Evolutionary conservation across 768 basidiomycete species (phyloP).

Genomic region (Cyathus striatus): DNA sequence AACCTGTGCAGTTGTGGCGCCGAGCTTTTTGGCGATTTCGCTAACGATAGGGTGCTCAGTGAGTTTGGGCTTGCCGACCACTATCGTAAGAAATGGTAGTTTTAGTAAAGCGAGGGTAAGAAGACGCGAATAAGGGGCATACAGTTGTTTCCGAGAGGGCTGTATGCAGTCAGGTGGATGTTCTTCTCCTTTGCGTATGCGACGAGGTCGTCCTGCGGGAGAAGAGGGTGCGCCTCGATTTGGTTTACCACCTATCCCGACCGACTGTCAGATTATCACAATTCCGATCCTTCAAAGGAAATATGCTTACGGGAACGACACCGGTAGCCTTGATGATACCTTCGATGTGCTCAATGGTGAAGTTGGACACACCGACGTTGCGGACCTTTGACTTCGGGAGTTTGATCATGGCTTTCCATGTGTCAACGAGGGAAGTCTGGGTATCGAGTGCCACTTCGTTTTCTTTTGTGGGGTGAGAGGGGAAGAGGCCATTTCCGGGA

Average conservation of each 20-base stretch:
- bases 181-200: constrained; percentile 63
- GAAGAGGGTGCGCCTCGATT: constrained; percentile 77
- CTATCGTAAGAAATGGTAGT: constrained; percentile 31
- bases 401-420: constrained; percentile 77
- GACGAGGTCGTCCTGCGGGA: constrained; percentile 71
- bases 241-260: constrained; percentile 59
- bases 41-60: constrained; percentile 61
- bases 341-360: constrained; percentile 59
- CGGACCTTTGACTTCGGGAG: constrained; percentile 58
- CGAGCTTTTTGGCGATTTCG: constrained; percentile 57
- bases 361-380: constrained; percentile 82
- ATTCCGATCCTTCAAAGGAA: not conserved
- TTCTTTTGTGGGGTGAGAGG: constrained; percentile 38
- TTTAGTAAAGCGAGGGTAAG: constrained; percentile 1
- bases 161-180: constrained; percentile 64
- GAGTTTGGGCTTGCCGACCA: constrained; percentile 56
- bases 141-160: constrained; percentile 81
- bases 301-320: constrained; percentile 55
- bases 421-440: constrained; percentile 62
- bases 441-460: constrained; percentile 52
- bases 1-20: constrained; percentile 73
- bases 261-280: not conserved
- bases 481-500: constrained; percentile 50
- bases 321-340: constrained; percentile 66
- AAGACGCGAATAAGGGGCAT: constrained; percentile 14